phyloP scores from a whole-genome alignment of 225 moss, liverwort and hornwort genomes.

The Antitrichia curtipendula region DNA sequence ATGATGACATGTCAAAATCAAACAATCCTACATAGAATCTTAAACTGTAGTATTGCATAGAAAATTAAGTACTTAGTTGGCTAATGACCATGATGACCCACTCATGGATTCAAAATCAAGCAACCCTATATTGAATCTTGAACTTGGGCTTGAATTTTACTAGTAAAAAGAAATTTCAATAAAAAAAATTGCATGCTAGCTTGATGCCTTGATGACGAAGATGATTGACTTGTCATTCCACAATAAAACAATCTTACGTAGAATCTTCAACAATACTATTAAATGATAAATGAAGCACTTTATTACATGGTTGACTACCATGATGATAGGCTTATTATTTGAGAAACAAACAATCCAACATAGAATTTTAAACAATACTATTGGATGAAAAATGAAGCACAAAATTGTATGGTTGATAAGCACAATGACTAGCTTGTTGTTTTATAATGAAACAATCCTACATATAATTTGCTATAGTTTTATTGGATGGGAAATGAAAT shows the following conservation, averaged over 20 bases:
- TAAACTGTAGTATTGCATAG: background rate
- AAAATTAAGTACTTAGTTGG: background rate
- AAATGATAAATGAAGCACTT: background rate
- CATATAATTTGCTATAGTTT: background rate
- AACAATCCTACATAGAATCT: background rate
- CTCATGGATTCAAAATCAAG: background rate
- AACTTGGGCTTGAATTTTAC: fast-evolving
- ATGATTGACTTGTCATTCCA: background rate
- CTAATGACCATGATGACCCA: fast-evolving
- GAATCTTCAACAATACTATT: background rate
- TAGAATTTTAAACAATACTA: background rate
- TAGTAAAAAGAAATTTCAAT: too few relatives aligned
- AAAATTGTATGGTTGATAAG: background rate
- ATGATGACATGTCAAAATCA: background rate
- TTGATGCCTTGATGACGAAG: background rate
- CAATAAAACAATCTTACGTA: background rate
- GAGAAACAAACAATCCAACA: background rate
- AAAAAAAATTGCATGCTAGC: background rate
- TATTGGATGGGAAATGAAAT: background rate
- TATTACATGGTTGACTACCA: background rate
- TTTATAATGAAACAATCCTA: background rate
- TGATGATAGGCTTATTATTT: background rate
- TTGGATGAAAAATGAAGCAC: background rate
- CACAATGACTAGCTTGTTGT: fast-evolving
- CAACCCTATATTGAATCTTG: background rate